Evolutionary conservation across 2,329 filamentous ascomycete species (phyloP).

Genomic region (Fusarium sp.): DNA sequence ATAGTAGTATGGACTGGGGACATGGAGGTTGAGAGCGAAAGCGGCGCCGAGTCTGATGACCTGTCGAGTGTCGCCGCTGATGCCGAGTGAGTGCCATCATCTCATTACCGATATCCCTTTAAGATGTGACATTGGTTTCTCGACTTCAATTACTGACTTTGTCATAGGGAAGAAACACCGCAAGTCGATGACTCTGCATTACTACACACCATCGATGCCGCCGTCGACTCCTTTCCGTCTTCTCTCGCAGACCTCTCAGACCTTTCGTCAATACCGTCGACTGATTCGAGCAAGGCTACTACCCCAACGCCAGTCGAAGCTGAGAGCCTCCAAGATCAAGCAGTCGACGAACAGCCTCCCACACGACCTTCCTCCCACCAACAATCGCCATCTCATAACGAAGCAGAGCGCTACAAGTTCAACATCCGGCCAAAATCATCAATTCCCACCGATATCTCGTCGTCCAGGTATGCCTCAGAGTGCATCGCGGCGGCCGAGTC

Average conservation of each 20-base stretch:
- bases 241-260: conserved; percentile 70
- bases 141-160: conserved; percentile 18
- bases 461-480: conserved; percentile 87
- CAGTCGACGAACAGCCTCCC: conserved; percentile 28
- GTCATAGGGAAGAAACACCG: conserved; percentile 35
- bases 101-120: not conserved
- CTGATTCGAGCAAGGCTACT: conserved; percentile 72
- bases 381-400: conserved; percentile 45
- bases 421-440: conserved; percentile 82
- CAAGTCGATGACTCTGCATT: conserved; percentile 31
- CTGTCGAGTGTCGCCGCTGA: conserved; percentile 36
- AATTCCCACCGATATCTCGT: conserved; percentile 80
- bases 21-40: conserved; percentile 48
- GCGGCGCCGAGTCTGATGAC: conserved; percentile 39
- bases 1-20: conserved; percentile 60
- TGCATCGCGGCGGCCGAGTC: conserved; percentile 91
- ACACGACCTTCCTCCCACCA: conserved; percentile 28
- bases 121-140: conserved; percentile 1
- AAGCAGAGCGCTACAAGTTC: conserved; percentile 56
- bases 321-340: conserved; percentile 44
- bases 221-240: conserved; percentile 61
- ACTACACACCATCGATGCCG: conserved; percentile 34
- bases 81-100: conserved; percentile 45
- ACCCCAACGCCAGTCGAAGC: conserved; percentile 70
- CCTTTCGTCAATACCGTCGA: conserved; percentile 65